A percentile compares a stretch with the other conserved stretches of the same genome.
phyloP scores from a whole-genome alignment of 768 basidiomycete species.

The Leccinum disarticulatum region DNA sequence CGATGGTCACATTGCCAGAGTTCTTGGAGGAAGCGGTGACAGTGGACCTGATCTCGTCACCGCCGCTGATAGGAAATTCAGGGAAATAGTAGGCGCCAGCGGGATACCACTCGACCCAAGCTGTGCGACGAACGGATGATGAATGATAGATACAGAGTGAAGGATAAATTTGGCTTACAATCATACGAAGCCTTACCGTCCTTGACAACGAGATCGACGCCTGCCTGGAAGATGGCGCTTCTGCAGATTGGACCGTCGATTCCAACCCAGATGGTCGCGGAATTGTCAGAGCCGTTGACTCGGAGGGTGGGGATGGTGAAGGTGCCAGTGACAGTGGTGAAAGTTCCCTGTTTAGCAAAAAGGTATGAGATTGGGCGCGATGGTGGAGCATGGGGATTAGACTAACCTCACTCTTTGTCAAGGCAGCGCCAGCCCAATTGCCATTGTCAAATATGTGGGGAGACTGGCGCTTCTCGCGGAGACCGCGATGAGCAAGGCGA shows the following conservation, averaged over 20 bases:
- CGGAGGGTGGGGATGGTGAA: background rate
- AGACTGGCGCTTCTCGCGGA: background rate
- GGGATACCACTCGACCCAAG: background rate
- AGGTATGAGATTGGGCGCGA: background rate
- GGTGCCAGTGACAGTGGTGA: background rate
- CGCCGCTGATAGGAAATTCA: background rate
- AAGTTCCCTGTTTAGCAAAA: background rate
- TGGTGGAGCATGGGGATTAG: background rate
- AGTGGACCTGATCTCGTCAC: background rate
- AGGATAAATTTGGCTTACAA: background rate
- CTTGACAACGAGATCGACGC: background rate
- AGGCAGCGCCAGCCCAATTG: background rate
- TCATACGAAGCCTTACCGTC: background rate
- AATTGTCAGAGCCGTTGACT: background rate
- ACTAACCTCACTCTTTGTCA: background rate
- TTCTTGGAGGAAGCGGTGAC: background rate
- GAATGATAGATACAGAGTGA: background rate
- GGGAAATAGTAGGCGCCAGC: background rate
- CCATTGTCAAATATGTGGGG: no score
- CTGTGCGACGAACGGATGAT: background rate
- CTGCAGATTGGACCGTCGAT: background rate
- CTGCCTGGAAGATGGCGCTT: background rate
- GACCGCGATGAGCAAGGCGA: background rate
- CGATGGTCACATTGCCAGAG: background rate
- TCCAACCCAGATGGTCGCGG: background rate